A percentile compares a stretch with the other conserved stretches of the same genome.
Conservation (phyloP, 257 asterid species). For the Galeopsis tetrahit region DNA sequence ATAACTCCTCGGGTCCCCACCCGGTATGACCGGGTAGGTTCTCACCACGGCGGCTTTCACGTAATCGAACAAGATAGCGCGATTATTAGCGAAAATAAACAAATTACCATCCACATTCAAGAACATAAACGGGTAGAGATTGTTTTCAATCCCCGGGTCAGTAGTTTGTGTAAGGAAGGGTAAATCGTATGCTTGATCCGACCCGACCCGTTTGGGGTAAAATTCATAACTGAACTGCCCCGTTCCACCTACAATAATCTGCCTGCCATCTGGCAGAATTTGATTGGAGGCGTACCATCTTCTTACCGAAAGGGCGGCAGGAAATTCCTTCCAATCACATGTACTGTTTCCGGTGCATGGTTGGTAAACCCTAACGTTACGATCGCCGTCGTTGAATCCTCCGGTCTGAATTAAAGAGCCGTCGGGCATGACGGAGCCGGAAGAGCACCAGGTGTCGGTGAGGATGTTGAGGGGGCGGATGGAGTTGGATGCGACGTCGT, state of each 20-base stretch:
- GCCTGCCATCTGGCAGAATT: constrained; percentile 1
- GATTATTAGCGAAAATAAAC: background rate
- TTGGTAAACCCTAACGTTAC: background rate
- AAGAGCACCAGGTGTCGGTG: background rate
- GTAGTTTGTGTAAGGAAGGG: background rate
- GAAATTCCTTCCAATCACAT: background rate
- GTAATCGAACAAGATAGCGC: too few species aligned
- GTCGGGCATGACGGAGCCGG: constrained; percentile 10
- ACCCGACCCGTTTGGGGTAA: background rate
- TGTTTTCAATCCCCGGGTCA: background rate
- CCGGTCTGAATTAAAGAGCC: constrained; percentile 11
- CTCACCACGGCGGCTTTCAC: background rate
- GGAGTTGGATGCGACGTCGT: background rate
- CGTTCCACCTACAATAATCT: background rate
- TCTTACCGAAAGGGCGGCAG: background rate
- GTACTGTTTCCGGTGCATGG: background rate
- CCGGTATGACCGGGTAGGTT: background rate
- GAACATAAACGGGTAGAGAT: background rate
- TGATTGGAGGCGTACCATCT: constrained; percentile 7
- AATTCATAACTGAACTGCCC: background rate
- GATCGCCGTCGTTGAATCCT: background rate
- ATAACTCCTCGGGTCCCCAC: background rate
- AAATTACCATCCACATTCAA: background rate
- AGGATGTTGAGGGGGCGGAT: background rate
- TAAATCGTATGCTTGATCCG: background rate